Base-by-base conservation (phyloP, 2,329 filamentous ascomycete species). In the Alternaria panax region DNA sequence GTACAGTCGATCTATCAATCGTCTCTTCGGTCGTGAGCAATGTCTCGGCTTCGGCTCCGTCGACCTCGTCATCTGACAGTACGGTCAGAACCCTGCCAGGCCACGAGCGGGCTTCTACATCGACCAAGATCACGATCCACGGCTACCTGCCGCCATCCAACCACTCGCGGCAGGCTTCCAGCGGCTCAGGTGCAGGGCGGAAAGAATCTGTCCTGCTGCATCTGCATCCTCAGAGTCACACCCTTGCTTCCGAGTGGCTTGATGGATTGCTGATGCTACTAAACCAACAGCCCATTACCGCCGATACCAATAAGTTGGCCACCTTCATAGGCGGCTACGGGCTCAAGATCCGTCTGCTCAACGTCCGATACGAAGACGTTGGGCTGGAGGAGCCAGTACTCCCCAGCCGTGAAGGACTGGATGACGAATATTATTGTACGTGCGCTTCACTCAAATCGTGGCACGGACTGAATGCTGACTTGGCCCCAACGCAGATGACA, bases 11-110 rank as follows among this genome's bases (percentile, higher is more conserved):
- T 78, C 85, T 98, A 42, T 88, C 88, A 64, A 90, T 87, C 55
- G 92, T 98, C 73, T 96, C 92, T 66, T 97, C 92, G 1, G 94
- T 99, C 8, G 92, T 96, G 60, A 97, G 93, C 66, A 97, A 97
- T 73, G 91, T 97, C 54, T 92, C 91, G 32, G 87, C 90, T 7
- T 83, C 86, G 32, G 77, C 79, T 45, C 78, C 78, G 36, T 84
- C 85, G 41, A 81, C 84, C 42, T 72, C 80, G 38, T 79, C 80
- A 28, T 82, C 80, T 42, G 79, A 80, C 46, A 81, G 80, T 53
- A 84, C 82, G 4, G 76, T 83, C 28, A 84, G 84, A 61, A 73
- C 69, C 25, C 59, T 73, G 48, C 64, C 70, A 25, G 65, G 68
- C 62, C 69, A 69, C 18, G 69, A 70, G 52, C 72, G 68, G 22